Conservation (phyloP, 2,329 filamentous ascomycete species). For the Neurospora sp. region DNA sequence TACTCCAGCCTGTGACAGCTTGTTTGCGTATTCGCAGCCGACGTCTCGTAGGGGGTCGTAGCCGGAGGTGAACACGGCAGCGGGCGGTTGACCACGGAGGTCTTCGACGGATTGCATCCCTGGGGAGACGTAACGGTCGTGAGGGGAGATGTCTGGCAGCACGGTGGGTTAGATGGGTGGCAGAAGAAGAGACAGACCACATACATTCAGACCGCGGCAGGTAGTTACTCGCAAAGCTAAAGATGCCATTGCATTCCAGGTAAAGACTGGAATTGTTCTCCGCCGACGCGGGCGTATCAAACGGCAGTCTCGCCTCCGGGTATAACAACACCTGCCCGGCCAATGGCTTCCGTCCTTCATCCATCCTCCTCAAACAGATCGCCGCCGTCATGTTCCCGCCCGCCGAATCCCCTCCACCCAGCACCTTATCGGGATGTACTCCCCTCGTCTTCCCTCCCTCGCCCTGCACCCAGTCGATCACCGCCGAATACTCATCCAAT, state of each 20-base stretch:
- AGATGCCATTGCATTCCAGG: conserved; percentile 8
- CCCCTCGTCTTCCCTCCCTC: conserved; percentile 1
- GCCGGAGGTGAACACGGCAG: conserved; percentile 8
- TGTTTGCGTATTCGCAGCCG: conserved; percentile 9
- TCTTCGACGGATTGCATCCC: conserved; percentile 2
- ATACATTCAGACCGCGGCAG: conserved; percentile 6
- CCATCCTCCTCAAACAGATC: conserved; percentile 5
- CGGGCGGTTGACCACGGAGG: conserved; percentile 1
- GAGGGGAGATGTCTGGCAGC: conserved; percentile 1
- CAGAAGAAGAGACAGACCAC: background rate
- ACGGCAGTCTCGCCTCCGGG: conserved; percentile 4
- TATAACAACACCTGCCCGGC: conserved; percentile 7
- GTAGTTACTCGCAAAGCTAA: conserved; percentile 4
- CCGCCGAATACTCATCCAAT: conserved; percentile 10
- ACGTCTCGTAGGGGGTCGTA: conserved; percentile 10
- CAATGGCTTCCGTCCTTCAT: conserved; percentile 3
- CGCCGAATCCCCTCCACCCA: conserved; percentile 6
- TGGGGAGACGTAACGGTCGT: conserved; percentile 6
- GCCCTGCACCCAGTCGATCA: conserved; percentile 9
- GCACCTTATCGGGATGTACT: conserved; percentile 3
- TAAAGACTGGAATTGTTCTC: conserved; percentile 6
- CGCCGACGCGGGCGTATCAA: conserved; percentile 2
- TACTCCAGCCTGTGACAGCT: conserved; percentile 2
- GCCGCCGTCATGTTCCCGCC: conserved; percentile 8
- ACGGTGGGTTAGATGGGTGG: background rate